Evolutionary conservation across 768 basidiomycete species (phyloP).

Genomic region (Panellus pusillus): DNA sequence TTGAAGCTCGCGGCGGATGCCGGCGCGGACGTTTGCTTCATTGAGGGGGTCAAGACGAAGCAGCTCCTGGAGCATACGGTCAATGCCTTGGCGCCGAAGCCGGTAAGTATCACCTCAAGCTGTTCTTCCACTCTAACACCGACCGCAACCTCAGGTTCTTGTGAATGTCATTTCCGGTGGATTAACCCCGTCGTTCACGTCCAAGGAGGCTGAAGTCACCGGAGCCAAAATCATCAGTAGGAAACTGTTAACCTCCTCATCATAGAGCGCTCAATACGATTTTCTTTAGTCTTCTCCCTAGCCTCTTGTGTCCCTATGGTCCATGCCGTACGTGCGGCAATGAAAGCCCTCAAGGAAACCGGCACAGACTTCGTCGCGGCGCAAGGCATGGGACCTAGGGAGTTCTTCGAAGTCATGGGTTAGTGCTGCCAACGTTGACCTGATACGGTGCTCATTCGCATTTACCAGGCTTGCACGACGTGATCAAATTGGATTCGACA

Average conservation of each 20-base stretch:
- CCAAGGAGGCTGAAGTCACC: constrained; percentile 62
- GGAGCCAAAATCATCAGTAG: constrained; percentile 79
- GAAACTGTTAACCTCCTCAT: constrained; percentile 20
- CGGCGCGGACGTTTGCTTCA: constrained; percentile 81
- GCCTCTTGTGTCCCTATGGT: constrained; percentile 77
- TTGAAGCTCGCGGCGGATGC: constrained; percentile 70
- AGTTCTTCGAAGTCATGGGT: constrained; percentile 81
- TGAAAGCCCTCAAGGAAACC: constrained; percentile 73
- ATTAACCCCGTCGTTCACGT: constrained; percentile 73
- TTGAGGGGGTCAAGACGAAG: constrained; percentile 72
- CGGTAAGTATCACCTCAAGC: constrained; percentile 37
- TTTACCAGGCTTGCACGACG: not conserved
- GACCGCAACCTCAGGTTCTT: constrained; percentile 44
- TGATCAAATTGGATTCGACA: constrained; percentile 8
- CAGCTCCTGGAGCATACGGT: constrained; percentile 66
- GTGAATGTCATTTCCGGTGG: constrained; percentile 82
- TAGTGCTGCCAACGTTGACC: constrained; percentile 16
- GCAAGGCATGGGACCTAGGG: constrained; percentile 73
- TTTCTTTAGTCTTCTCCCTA: constrained; percentile 62
- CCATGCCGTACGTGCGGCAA: constrained; percentile 76
- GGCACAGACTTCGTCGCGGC: constrained; percentile 66
- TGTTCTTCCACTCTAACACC: not conserved
- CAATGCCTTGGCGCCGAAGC: constrained; percentile 67
- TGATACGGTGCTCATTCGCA: not conserved
- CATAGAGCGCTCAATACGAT: not conserved